phyloP scores from a whole-genome alignment of 208 protist genomes.

The Angomonas ambiguus region DNA sequence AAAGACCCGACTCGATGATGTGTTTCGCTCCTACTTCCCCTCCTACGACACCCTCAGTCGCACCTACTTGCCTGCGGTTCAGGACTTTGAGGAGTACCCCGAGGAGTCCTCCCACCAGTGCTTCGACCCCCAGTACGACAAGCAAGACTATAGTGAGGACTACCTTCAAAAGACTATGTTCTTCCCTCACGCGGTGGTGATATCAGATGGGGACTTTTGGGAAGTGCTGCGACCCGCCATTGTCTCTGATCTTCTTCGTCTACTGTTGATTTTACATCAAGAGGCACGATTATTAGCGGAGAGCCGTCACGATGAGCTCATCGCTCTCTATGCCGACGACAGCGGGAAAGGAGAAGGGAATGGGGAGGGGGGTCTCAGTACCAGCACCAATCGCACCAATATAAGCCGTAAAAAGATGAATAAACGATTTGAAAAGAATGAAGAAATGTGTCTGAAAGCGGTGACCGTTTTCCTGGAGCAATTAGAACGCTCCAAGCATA shows the following conservation, averaged over 20 bases:
- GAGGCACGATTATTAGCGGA: slow-evolving; percentile 23
- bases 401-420: slow-evolving; percentile 10
- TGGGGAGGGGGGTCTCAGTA: neutral
- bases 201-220: slow-evolving; percentile 45
- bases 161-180: slow-evolving; percentile 27
- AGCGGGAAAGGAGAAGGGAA: neutral
- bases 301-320: neutral
- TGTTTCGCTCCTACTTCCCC: neutral
- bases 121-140: neutral
- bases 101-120: neutral
- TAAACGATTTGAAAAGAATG: slow-evolving; percentile 9
- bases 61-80: slow-evolving; percentile 9
- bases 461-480: slow-evolving; percentile 16
- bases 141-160: neutral
- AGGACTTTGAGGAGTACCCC: neutral
- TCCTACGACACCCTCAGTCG: slow-evolving; percentile 12
- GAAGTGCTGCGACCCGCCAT: slow-evolving; percentile 20
- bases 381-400: neutral
- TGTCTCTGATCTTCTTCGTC: slow-evolving; percentile 48
- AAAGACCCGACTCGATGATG: slow-evolving; percentile 4
- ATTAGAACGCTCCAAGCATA: neutral
- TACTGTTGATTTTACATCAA: slow-evolving; percentile 45
- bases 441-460: neutral
- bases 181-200: slow-evolving; percentile 29
- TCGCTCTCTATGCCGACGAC: neutral